These are phyloP conservation scores for Daldinia childiae DNA, from an alignment of 495 filamentous ascomycete species.

Conservation along the genomic window DNA sequence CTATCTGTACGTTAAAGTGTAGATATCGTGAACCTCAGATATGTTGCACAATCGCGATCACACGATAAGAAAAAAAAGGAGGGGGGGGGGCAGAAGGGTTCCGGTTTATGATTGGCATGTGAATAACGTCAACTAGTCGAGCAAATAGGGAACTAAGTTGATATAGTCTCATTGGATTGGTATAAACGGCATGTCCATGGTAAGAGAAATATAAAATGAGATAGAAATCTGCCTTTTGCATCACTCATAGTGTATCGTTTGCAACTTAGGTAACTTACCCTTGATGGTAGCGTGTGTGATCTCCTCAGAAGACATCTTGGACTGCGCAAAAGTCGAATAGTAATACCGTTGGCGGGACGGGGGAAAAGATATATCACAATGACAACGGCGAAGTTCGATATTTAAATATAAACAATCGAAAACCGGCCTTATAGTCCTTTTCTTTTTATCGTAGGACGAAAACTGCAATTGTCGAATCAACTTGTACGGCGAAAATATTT, in stretches of 20 bases:
- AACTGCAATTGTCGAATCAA: conserved; percentile 15
- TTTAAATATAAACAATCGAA: conserved; percentile 2
- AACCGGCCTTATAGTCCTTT: not conserved
- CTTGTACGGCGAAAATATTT: conserved; percentile 31
- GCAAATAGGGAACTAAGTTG: not conserved
- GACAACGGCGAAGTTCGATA: conserved; percentile 8
- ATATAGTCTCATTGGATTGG: no score
- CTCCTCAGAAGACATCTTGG: conserved; percentile 55
- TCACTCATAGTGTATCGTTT: not conserved
- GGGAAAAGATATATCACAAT: not conserved
- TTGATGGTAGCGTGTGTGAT: conserved; percentile 70
- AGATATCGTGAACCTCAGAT: not conserved
- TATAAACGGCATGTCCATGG: not conserved
- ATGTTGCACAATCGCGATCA: conserved; percentile 2
- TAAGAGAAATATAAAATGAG: not conserved
- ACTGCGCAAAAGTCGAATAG: conserved; percentile 19
- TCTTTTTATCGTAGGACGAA: not conserved
- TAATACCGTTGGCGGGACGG: conserved; percentile 17
- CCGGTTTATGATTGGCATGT: not conserved
- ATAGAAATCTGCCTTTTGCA: no score
- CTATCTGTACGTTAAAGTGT: not conserved
- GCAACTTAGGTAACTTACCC: conserved; percentile 55
- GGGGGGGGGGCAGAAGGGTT: conserved; percentile 1
- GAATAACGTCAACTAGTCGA: conserved; percentile 11
- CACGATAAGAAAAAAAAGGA: not conserved